Base-by-base conservation (phyloP, 176 grass and related monocot species). In the Poa annua region DNA sequence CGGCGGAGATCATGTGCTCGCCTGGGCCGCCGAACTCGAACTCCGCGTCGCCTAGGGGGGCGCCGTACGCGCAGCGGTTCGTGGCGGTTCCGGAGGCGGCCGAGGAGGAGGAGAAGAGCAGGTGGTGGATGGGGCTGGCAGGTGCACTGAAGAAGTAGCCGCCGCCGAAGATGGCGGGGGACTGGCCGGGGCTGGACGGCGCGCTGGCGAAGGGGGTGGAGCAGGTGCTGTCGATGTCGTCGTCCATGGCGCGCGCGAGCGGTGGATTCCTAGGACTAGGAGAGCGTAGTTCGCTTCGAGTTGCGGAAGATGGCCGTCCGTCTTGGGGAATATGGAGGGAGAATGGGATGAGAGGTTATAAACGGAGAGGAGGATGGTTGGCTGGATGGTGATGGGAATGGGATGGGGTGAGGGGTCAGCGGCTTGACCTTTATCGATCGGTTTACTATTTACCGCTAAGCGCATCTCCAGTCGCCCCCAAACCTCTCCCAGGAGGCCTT, bases 61-160 rank as follows among this genome's bases (percentile, higher is more conserved):
- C 72, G 10, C 76, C 66, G 14, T 66, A 62, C 22, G 57, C 73
- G 7, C 39, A 71, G 3, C 61, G 55, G 0, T 77, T 16, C 12
- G 66, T 20, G 19, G 42, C 32, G 1, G n/a, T n/a, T n/a, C 76
- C 73, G 16, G 90, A 78, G n/a, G 76, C 55, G 3, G 52, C 49
- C 12, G 75, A 86, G 11, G 88, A 85, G 5, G 88, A 68, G 24
- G 92, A 91, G 35, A 94, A 64, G 17, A 93, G 84, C 1, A 98
- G 87, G 82, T 89, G 94, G 91, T 98, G 96, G 81, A 98, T 94
- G 77, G 96, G 96, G 86, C 96, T 98, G 3, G 96, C 91, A 14
- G 96, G 96, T 19, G 90, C 93, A 74, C 96, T 98, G 91, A 95
- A 98, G 91, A 98, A 98, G 80, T 93, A 95, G 0, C 95, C 90